These are phyloP conservation scores for Ceratocystis smalleyi DNA, from an alignment of 2,329 filamentous ascomycete species.

Conservation along the genomic window DNA sequence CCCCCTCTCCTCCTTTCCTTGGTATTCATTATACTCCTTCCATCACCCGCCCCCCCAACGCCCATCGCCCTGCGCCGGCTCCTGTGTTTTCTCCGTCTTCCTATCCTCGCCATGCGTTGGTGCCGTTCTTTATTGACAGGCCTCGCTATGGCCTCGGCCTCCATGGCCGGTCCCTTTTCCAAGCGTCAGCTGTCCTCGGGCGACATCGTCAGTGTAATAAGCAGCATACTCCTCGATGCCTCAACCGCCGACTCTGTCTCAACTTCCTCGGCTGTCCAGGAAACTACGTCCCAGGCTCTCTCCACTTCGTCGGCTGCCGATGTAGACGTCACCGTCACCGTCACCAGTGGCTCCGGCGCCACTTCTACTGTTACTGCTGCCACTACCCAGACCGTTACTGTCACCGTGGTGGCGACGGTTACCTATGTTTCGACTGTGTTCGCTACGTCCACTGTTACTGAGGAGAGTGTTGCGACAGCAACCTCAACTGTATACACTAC, in stretches of 20 bases:
- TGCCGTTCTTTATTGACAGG: conserved; percentile 9
- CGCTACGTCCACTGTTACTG: conserved; percentile 26
- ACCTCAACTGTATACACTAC: conserved; percentile 26
- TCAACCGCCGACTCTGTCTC: neutral
- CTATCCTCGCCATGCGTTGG: conserved; percentile 13
- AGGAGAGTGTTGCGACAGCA: conserved; percentile 24
- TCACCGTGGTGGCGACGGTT: conserved; percentile 23
- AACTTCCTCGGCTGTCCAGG: neutral
- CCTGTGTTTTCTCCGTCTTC: neutral
- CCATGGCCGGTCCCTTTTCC: conserved; percentile 9
- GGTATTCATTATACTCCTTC: neutral
- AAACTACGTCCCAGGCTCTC: conserved; percentile 2
- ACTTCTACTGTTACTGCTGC: conserved; percentile 18
- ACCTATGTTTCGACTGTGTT: conserved; percentile 26
- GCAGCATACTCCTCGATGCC: neutral
- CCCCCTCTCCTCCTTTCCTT: neutral
- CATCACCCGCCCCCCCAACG: neutral
- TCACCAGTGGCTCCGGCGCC: conserved; percentile 8
- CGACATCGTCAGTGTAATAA: neutral
- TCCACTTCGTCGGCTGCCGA: neutral
- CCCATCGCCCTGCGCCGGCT: neutral
- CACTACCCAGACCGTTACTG: conserved; percentile 22
- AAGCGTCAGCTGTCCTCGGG: conserved; percentile 6
- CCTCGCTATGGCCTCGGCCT: conserved; percentile 8
- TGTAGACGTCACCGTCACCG: conserved; percentile 18